Evolutionary conservation across 1,284 basidiomycete species (phyloP).

Genomic region (Malassezia restricta): DNA sequence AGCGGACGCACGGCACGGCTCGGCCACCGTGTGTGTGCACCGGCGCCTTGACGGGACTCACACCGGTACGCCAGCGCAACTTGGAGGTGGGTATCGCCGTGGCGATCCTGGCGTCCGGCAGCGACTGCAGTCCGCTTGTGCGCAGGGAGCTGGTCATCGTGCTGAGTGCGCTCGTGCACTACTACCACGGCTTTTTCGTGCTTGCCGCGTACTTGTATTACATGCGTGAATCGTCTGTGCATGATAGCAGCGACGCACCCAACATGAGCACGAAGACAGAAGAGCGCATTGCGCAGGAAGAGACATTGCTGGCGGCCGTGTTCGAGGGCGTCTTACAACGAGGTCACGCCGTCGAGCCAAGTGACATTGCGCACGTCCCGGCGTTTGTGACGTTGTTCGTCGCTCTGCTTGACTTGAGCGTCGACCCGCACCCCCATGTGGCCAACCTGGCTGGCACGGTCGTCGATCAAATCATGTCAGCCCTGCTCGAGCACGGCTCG

Average conservation of each 20-base stretch:
- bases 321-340: slow-evolving; percentile 55
- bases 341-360: slow-evolving; percentile 60
- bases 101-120: slow-evolving; percentile 59
- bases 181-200: slow-evolving; percentile 91
- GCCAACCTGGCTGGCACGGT: slow-evolving; percentile 78
- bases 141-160: slow-evolving; percentile 85
- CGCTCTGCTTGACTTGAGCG: slow-evolving; percentile 75
- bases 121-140: slow-evolving; percentile 90
- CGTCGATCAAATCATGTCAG: slow-evolving; percentile 79
- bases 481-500: slow-evolving; percentile 77
- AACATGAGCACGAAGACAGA: slow-evolving; percentile 3
- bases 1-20: slow-evolving; percentile 11
- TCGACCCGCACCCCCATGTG: slow-evolving; percentile 85
- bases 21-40: slow-evolving; percentile 59
- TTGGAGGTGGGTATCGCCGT: slow-evolving; percentile 53
- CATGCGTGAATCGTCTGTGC: slow-evolving; percentile 50
- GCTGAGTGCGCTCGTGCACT: slow-evolving; percentile 81
- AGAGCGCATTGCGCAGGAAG: slow-evolving; percentile 30
- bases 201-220: slow-evolving; percentile 91
- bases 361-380: slow-evolving; percentile 63
- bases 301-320: slow-evolving; percentile 60
- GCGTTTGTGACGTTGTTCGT: slow-evolving; percentile 88
- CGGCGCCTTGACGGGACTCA: slow-evolving; percentile 65
- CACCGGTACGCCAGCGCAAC: slow-evolving; percentile 59
- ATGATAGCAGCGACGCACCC: background rate